Base-by-base conservation (phyloP, 2,329 filamentous ascomycete genomes). In the Thielaviopsis punctulata region DNA sequence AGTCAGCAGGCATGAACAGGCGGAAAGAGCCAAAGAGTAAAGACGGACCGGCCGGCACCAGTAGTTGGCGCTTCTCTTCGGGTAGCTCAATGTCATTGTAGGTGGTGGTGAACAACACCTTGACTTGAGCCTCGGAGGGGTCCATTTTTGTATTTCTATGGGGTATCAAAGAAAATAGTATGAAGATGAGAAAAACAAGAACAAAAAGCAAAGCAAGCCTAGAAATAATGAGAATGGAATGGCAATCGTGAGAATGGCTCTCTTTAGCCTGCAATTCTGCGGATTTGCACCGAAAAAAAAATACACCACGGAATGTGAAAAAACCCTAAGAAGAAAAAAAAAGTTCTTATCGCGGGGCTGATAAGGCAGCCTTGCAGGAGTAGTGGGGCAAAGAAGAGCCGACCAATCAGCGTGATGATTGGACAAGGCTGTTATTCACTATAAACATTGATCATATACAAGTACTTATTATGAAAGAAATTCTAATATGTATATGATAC, bases 41-140 rank as follows among this genome's bases (percentile, higher is more conserved):
- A 21, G 18, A 30, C 66, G 55, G 62, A 77, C 77, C 73, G 58
- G 75, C 73, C 12, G 79, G 79, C 4, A 82, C 77, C 49, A 82
- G 71, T 48, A 82, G 67, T 61, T 81, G 75, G 52, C 71, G 69
- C 64, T 76, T 80, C 58, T 69, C 70, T 59, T 82, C 78, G 52
- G 77, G 76, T 45, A 84, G 69, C 61, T 80, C 71, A 51, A 84
- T 68, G 57, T 80, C 77, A 52, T 72, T 64, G 56, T 80, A 75
- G 52, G 71, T 73, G 45, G 80, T 84, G 55, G 75, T 80, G 67
- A 84, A 83, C 65, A 79, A 70, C 56, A 84, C 79, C 66, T 79
- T 80, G 56, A 84, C 72, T 65, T 82, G 79, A 50, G 71, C 65
- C 57, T 64, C 62, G 48, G 65, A 62, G 58, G 67, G 60, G 57